Evolutionary conservation across 2,329 filamentous ascomycete genomes (phyloP).

Genomic region (Colletotrichum somersetense): DNA sequence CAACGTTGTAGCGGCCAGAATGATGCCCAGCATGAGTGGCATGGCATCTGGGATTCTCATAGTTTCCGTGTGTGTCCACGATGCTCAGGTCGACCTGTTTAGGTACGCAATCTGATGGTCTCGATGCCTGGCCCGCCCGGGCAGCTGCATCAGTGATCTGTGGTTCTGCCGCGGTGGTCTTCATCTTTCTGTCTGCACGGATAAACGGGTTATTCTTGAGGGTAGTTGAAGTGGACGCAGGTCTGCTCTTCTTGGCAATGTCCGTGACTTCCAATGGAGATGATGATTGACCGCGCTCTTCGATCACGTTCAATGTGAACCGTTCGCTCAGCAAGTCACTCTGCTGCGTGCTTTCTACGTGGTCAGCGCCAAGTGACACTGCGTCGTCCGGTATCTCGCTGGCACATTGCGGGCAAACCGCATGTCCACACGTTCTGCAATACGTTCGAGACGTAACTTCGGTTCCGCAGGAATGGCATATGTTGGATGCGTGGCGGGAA

Average conservation of each 20-base stretch:
- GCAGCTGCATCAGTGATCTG: slow-evolving; percentile 43
- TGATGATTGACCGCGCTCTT: background rate
- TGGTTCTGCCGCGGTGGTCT: slow-evolving; percentile 43
- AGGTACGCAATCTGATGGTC: slow-evolving; percentile 50
- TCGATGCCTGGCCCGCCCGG: slow-evolving; percentile 42
- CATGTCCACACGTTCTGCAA: slow-evolving; percentile 65
- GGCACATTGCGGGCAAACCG: slow-evolving; percentile 62
- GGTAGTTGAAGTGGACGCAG: slow-evolving; percentile 25
- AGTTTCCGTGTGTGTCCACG: slow-evolving; percentile 43
- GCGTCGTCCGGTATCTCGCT: slow-evolving; percentile 50
- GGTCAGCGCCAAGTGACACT: slow-evolving; percentile 14
- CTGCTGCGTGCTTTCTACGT: background rate
- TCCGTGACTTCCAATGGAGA: background rate
- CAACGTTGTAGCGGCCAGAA: slow-evolving; percentile 51
- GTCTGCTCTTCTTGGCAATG: slow-evolving; percentile 25
- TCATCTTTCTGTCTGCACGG: slow-evolving; percentile 47
- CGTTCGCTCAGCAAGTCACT: background rate
- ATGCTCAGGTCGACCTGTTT: slow-evolving; percentile 39
- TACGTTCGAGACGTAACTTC: slow-evolving; percentile 53
- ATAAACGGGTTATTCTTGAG: slow-evolving; percentile 52
- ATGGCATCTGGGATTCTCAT: slow-evolving; percentile 48
- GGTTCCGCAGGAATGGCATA: slow-evolving; percentile 65
- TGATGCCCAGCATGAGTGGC: slow-evolving; percentile 45
- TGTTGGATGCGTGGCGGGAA: slow-evolving; percentile 48
- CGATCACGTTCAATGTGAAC: background rate